phyloP scores from a whole-genome alignment of 2,329 filamentous ascomycete species.

The Pyricularia grisea region DNA sequence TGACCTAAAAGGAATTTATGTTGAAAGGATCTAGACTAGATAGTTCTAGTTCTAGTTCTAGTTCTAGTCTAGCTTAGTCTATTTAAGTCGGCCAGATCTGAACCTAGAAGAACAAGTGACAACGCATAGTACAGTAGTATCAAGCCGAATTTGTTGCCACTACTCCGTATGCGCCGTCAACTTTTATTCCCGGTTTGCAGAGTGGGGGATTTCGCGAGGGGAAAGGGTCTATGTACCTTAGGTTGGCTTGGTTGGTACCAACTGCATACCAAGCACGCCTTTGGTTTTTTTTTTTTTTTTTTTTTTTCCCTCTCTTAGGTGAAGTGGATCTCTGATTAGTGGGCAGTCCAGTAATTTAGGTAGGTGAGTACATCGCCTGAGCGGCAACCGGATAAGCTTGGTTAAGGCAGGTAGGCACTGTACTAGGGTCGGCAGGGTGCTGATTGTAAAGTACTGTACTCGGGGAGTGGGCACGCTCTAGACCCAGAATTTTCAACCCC shows the following conservation, averaged over 20 bases:
- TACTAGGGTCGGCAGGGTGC: not conserved
- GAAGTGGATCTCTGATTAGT: not conserved
- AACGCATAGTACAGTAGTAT: not conserved
- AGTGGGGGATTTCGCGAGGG: not conserved
- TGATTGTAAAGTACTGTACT: not conserved
- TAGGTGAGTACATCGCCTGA: not conserved
- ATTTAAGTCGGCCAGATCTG: not conserved
- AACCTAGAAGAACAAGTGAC: not conserved
- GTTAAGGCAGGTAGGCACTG: not conserved
- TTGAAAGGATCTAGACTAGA: not conserved
- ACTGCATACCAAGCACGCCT: no score
- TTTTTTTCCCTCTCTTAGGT: not conserved
- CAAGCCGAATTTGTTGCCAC: not conserved
- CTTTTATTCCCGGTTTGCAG: not conserved
- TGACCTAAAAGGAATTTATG: not conserved
- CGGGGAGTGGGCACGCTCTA: not conserved
- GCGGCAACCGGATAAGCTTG: not conserved
- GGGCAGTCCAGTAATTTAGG: not conserved
- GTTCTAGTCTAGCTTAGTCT: not conserved
- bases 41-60: no score
- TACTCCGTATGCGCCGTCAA: no score
- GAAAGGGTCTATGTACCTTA: not conserved
- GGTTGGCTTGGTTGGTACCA: no score
- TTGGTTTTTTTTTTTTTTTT: no score
- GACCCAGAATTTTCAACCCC: conserved; percentile 1